These are phyloP conservation scores for Elymus sibiricus DNA, from an alignment of 176 grass and related monocot species.

Conservation along the genomic window DNA sequence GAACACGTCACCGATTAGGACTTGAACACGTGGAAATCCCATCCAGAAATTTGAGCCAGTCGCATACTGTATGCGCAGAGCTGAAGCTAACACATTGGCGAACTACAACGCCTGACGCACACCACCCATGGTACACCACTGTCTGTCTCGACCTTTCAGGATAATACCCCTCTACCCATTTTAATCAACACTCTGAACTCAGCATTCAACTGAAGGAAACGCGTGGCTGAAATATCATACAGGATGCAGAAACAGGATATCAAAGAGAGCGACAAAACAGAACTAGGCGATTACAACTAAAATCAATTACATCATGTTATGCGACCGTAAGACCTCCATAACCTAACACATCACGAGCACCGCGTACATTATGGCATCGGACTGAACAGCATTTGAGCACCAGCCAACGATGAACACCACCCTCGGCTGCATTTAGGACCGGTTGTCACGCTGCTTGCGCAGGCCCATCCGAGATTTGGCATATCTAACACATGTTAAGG, in stretches of 20 bases:
- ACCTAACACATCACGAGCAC: conserved; percentile 2
- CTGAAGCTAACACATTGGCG: not conserved
- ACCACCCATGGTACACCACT: not conserved
- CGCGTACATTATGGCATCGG: not conserved
- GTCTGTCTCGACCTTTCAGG: not conserved
- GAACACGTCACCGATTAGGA: too few relatives aligned
- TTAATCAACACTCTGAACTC: not conserved
- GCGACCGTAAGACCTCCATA: not conserved
- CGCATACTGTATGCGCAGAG: not conserved
- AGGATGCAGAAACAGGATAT: not conserved
- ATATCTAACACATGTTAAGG: conserved; percentile 70
- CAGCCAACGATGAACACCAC: not conserved
- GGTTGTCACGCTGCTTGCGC: conserved; percentile 41
- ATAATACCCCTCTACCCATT: not conserved
- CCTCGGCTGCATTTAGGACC: conserved; percentile 17
- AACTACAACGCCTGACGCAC: not conserved
- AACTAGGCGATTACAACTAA: not conserved
- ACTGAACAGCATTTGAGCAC: not conserved
- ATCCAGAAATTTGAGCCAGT: too few relatives aligned
- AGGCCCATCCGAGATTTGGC: conserved; percentile 96
- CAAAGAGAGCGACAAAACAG: not conserved
- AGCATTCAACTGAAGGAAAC: not conserved
- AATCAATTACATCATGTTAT: conserved; percentile 9
- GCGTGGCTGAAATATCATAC: not conserved
- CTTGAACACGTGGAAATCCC: too few relatives aligned